Percentiles rank a stretch among this genome's conserved stretches.
phyloP scores from a whole-genome alignment of 106 monocot species.

The Platanthera guangdongensis region DNA sequence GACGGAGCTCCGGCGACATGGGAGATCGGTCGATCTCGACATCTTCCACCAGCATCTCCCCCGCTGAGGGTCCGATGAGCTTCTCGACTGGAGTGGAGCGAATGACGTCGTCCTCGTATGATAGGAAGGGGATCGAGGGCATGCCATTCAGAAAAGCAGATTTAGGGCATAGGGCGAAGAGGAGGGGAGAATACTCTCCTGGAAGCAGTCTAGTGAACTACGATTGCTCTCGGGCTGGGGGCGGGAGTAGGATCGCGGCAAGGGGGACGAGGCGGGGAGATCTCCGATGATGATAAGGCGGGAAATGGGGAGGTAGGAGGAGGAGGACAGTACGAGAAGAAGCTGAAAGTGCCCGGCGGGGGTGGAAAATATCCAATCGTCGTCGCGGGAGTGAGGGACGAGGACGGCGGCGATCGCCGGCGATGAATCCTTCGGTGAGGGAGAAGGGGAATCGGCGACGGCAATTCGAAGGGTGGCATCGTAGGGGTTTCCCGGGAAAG shows the following conservation, averaged over 20 bases:
- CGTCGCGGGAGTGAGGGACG: conserved; percentile 55
- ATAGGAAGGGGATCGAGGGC: conserved; percentile 57
- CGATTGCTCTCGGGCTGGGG: conserved; percentile 4
- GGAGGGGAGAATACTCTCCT: conserved; percentile 38
- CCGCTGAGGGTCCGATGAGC: conserved; percentile 35
- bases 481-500: conserved; percentile 10
- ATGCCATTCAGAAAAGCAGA: conserved; percentile 19
- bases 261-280: conserved; percentile 4
- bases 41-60: conserved; percentile 83
- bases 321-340: conserved; percentile 32
- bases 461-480: conserved; percentile 37
- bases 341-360: conserved; percentile 52
- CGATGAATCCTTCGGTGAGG: neutral
- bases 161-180: conserved; percentile 60
- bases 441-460: conserved; percentile 58
- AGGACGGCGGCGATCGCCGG: conserved; percentile 41
- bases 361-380: conserved; percentile 79
- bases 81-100: conserved; percentile 31
- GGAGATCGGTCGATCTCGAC: conserved; percentile 34
- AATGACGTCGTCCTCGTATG: conserved; percentile 60
- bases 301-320: conserved; percentile 6
- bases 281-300: conserved; percentile 65
- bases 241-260: conserved; percentile 14
- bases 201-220: conserved; percentile 1
- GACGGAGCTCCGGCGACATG: conserved; percentile 19